Percentiles rank a stretch among this genome's conserved stretches.
Conservation (phyloP, 164 flowering plant genomes). For the Dillenia turbinata region DNA sequence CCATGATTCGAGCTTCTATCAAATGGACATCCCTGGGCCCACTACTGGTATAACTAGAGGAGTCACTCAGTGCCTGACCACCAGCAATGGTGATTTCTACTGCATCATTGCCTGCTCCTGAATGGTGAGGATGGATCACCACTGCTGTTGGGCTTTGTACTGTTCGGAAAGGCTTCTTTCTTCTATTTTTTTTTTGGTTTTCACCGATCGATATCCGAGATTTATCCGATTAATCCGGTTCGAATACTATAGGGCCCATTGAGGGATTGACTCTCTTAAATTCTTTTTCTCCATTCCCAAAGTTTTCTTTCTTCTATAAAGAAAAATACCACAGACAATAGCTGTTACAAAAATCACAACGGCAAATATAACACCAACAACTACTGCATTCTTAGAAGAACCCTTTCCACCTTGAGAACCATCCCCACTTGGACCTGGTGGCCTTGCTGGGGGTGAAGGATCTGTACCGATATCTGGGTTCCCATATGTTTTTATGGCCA, state of each 20-base stretch:
- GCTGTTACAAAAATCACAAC: conserved; percentile 47
- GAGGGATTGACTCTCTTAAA: no score
- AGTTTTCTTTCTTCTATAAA: conserved; percentile 40
- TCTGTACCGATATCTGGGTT: conserved; percentile 57
- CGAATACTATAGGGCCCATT: no score
- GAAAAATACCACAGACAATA: conserved; percentile 26
- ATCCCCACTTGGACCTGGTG: conserved; percentile 4
- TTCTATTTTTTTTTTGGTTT: no score
- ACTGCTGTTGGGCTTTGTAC: conserved; percentile 51
- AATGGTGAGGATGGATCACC: conserved; percentile 63
- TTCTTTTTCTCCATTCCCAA: no score
- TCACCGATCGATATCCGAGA: no score
- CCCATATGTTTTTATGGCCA: conserved; percentile 32
- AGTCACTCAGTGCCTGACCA: conserved; percentile 35
- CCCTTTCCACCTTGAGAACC: conserved; percentile 14
- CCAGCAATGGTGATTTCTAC: conserved; percentile 62
- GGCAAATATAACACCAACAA: conserved; percentile 6
- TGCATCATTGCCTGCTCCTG: conserved; percentile 52
- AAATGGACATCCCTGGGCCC: conserved; percentile 51
- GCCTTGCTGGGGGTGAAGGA: conserved; percentile 18
- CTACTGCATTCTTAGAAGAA: conserved; percentile 10
- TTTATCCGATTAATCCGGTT: no score
- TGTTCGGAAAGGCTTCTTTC: conserved; percentile 32
- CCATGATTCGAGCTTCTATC: conserved; percentile 69
- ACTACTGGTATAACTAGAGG: conserved; percentile 35